A percentile compares a stretch with the other conserved stretches of the same genome.
These are phyloP conservation scores for Tylopilus subfusipes DNA, from an alignment of 768 basidiomycete genomes.

Conservation along the genomic window DNA sequence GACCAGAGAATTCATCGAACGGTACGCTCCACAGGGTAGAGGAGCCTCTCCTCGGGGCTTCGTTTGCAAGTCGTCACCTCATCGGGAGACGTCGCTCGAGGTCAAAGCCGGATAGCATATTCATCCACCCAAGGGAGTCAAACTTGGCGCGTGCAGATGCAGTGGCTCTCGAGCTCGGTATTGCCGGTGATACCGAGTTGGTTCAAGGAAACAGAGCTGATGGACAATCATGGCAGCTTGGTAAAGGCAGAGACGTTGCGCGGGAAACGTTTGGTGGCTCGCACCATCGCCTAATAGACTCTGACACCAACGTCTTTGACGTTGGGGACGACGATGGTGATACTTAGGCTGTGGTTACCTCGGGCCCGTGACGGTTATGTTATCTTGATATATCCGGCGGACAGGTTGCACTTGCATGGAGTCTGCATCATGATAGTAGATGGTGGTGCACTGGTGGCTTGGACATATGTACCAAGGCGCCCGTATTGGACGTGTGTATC, in stretches of 20 bases:
- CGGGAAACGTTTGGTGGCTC: conserved; percentile 39
- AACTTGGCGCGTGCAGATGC: conserved; percentile 67
- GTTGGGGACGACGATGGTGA: conserved; percentile 16
- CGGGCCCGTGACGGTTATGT: not conserved
- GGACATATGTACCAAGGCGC: not conserved
- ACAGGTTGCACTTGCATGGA: not conserved
- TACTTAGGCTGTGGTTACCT: not conserved
- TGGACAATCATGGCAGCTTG: conserved; percentile 47
- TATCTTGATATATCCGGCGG: not conserved
- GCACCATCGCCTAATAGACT: conserved; percentile 1
- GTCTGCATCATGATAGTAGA: not conserved
- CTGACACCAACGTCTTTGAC: conserved; percentile 9
- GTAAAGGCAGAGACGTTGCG: conserved; percentile 49
- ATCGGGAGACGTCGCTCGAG: conserved; percentile 39
- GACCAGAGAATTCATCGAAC: not conserved
- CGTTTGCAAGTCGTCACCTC: conserved; percentile 4
- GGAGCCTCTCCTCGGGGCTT: conserved; percentile 22
- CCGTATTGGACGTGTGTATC: not conserved
- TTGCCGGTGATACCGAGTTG: conserved; percentile 46
- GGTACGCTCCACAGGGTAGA: conserved; percentile 13
- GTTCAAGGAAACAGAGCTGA: conserved; percentile 39
- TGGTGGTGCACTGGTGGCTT: not conserved
- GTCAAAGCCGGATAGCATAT: conserved; percentile 56
- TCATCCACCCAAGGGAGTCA: conserved; percentile 60
- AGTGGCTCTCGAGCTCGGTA: conserved; percentile 51